Percentiles rank a stretch among this genome's conserved stretches.
phyloP scores from a whole-genome alignment of 805 yeast species.

The Kuraishia capsulata region DNA sequence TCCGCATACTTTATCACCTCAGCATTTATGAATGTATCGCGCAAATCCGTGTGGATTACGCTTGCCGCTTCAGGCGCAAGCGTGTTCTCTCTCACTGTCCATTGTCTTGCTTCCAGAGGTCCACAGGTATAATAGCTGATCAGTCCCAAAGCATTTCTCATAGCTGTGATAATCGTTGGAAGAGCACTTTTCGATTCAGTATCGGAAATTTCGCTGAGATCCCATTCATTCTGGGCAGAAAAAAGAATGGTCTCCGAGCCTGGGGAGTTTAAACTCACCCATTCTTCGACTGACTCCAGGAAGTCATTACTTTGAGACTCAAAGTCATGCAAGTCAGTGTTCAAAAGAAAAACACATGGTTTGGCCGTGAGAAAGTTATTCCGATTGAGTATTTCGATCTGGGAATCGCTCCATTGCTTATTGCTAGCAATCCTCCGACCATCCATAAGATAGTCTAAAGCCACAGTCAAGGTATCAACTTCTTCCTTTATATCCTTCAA shows the following conservation, averaged over 20 bases:
- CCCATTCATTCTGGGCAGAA: slow-evolving; percentile 23
- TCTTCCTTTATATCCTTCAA: slow-evolving; percentile 73
- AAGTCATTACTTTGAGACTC: slow-evolving; percentile 84
- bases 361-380: slow-evolving; percentile 90
- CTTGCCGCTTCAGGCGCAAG: slow-evolving; percentile 89
- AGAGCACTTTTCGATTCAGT: slow-evolving; percentile 71
- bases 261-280: slow-evolving; percentile 85
- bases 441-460: slow-evolving; percentile 67
- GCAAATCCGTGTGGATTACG: slow-evolving; percentile 85
- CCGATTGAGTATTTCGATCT: slow-evolving; percentile 81
- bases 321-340: slow-evolving; percentile 84
- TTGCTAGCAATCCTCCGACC: slow-evolving; percentile 82
- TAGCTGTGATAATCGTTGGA: slow-evolving; percentile 76
- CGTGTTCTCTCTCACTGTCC: slow-evolving; percentile 85
- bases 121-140: slow-evolving; percentile 96
- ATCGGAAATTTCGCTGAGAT: slow-evolving; percentile 8
- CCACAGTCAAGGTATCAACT: slow-evolving; percentile 65
- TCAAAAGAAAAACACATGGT: slow-evolving; percentile 87
- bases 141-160: slow-evolving; percentile 81
- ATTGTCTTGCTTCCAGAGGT: slow-evolving; percentile 92
- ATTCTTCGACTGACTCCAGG: slow-evolving; percentile 69
- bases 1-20: slow-evolving; percentile 84
- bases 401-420: slow-evolving; percentile 80
- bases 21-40: slow-evolving; percentile 91
- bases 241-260: slow-evolving; percentile 38